A percentile compares a stretch with the other conserved stretches of the same genome.
Evolutionary conservation across 345 rosid genomes (phyloP).

Genomic region (Brassica rapa): DNA sequence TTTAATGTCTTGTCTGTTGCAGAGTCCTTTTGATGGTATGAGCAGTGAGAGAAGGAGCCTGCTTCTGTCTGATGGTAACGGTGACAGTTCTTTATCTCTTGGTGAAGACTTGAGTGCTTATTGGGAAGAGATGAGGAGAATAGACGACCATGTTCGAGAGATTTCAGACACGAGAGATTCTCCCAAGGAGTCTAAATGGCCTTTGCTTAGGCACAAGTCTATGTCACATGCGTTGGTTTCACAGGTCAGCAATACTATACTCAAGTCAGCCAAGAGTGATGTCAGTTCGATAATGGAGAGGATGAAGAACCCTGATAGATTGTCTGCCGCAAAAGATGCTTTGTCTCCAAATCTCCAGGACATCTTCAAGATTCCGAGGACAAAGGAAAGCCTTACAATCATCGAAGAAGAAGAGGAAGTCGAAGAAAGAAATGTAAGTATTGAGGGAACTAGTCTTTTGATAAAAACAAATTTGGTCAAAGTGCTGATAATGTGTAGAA

Average conservation of each 20-base stretch:
- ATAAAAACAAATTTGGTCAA: not conserved
- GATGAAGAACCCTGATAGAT: constrained; percentile 35
- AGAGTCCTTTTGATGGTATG: constrained; percentile 38
- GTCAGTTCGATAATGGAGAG: constrained; percentile 35
- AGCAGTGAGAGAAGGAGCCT: constrained; percentile 8
- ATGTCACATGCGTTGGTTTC: constrained; percentile 46
- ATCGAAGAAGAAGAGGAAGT: constrained; percentile 40
- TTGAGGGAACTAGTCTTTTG: no score
- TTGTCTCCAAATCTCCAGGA: constrained; percentile 52
- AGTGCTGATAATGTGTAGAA: constrained; percentile 28
- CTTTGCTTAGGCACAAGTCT: constrained; percentile 42
- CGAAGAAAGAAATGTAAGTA: constrained; percentile 26
- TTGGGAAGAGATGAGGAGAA: constrained; percentile 62
- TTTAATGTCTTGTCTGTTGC: constrained; percentile 1
- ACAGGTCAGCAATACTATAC: constrained; percentile 38
- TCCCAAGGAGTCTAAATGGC: constrained; percentile 27
- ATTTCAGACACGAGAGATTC: constrained; percentile 48
- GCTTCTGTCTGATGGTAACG: constrained; percentile 20
- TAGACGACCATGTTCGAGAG: constrained; percentile 56
- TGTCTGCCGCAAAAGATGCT: constrained; percentile 29
- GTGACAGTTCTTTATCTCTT: constrained; percentile 35
- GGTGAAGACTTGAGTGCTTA: constrained; percentile 48
- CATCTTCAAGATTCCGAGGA: constrained; percentile 41
- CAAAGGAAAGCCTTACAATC: constrained; percentile 43
- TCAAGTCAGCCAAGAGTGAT: constrained; percentile 39